Conservation (phyloP, 1,284 basidiomycete genomes). For the Pseudozyma sp. region DNA sequence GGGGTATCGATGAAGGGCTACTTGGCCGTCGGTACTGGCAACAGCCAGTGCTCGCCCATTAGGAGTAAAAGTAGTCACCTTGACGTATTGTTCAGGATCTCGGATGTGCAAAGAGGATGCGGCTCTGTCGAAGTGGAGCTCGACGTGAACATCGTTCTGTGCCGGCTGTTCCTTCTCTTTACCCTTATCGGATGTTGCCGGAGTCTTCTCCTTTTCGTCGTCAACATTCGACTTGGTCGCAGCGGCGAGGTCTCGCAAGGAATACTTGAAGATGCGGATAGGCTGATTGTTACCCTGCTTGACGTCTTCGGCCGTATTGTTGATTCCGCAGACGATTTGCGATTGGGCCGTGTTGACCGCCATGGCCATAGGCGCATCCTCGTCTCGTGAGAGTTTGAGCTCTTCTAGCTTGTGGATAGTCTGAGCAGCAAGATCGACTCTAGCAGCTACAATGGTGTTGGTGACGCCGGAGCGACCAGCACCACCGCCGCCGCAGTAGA, state of each 20-base stretch:
- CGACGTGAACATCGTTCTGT: constrained; percentile 15
- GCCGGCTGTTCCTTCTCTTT: constrained; percentile 21
- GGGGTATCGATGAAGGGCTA: constrained; percentile 62
- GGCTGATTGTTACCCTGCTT: constrained; percentile 50
- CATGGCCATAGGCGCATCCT: constrained; percentile 67
- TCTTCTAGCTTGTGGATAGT: constrained; percentile 44
- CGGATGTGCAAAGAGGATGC: constrained; percentile 47
- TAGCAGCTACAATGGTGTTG: constrained; percentile 59
- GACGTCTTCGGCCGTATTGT: constrained; percentile 44
- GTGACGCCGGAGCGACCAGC: constrained; percentile 62
- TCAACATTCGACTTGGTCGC: not conserved
- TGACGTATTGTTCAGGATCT: constrained; percentile 58
- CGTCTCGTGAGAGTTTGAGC: constrained; percentile 56
- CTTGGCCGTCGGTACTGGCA: constrained; percentile 58
- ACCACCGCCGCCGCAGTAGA: constrained; percentile 66
- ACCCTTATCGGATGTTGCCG: constrained; percentile 19
- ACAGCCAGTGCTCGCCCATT: constrained; percentile 57
- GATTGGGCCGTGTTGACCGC: constrained; percentile 43
- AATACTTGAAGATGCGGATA: constrained; percentile 57
- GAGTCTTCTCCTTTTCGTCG: not conserved
- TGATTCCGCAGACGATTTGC: constrained; percentile 61
- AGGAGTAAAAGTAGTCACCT: constrained; percentile 55
- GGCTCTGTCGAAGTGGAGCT: constrained; percentile 31
- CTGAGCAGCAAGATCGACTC: constrained; percentile 26
- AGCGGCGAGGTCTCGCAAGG: constrained; percentile 3